Base-by-base conservation (phyloP, 2,329 filamentous ascomycete genomes). In the Diaporthe ampelina region DNA sequence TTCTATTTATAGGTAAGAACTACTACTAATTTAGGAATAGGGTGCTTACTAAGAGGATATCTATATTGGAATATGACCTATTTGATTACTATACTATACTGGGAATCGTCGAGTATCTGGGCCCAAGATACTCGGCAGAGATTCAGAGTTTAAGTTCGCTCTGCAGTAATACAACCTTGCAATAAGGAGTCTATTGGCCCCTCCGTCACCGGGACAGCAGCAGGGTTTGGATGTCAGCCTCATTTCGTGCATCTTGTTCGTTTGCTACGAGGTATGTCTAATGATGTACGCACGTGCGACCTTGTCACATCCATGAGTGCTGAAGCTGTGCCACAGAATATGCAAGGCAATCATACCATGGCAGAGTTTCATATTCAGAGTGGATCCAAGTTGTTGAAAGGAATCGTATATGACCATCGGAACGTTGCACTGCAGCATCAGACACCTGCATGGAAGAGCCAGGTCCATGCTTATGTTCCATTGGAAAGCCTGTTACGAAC, bases 321-420 rank as follows among this genome's bases (percentile, higher is more conserved):
- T 65, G 3, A 65, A 21, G 21, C 26, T 11, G 26, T 45, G 9
- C 10, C 35, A 26, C 10, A 65, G 59, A 65, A 65, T 21, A 65
- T 65, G 43, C 59, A 65, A 50, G 59, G 59, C 11, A 24, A 65
- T 65, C 59, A 65, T 35, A 26, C 26, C 59, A 21, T 65, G 17
- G 59, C 59, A 45, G 59, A 17, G 40, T 50, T 40, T 48, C 59
- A 65, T n/a, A 50, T 65, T 29, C 40, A 10, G 29, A 65, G 59
- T 32, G 59, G 59, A 4, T 65, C 40, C 13, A 65, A 65, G 21
- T 32, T 65, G 59, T 10, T 65, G 37, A 40, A 65, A 65, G 59
- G 29, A 65, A 65, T 48, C 8, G 59, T 65, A 48, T 26, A 35
- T 65, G 43, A 45, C 29, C 59, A 50, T 11, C 59, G 15, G n/a